Evolutionary conservation across 2,329 filamentous ascomycete genomes (phyloP).

Genomic region (Pseudogymnoascus sp.): DNA sequence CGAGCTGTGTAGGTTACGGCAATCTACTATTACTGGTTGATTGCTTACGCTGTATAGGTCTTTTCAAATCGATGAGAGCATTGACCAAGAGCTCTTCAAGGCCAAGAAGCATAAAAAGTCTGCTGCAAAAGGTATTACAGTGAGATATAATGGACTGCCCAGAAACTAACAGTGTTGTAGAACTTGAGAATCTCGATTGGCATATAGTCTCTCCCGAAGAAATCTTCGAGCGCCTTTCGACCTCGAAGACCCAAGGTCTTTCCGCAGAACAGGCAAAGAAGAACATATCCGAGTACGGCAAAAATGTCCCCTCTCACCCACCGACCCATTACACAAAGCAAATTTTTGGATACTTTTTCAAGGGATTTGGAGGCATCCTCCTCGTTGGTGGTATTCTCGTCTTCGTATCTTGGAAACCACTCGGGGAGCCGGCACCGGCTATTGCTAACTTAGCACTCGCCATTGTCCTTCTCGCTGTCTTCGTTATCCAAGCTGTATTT

Average conservation of each 20-base stretch:
- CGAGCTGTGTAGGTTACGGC: conserved; percentile 36
- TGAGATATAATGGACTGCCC: background rate
- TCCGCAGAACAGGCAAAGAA: conserved; percentile 47
- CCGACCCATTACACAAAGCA: conserved; percentile 50
- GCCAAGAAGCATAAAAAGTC: conserved; percentile 34
- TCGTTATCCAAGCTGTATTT: conserved; percentile 60
- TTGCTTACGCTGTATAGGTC: conserved; percentile 22
- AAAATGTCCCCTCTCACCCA: conserved; percentile 57
- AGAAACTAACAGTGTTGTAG: conserved; percentile 29
- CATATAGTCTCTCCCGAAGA: conserved; percentile 52
- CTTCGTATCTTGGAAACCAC: conserved; percentile 67
- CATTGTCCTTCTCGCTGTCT: conserved; percentile 64
- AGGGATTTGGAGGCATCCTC: conserved; percentile 66
- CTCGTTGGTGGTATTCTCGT: conserved; percentile 62
- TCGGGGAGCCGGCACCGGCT: conserved; percentile 58
- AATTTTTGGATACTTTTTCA: conserved; percentile 63
- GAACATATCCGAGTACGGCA: conserved; percentile 51
- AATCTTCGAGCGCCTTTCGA: conserved; percentile 49
- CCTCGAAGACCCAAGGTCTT: conserved; percentile 49
- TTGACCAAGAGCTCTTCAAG: conserved; percentile 35
- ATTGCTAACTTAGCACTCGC: conserved; percentile 63
- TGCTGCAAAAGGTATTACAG: conserved; percentile 35
- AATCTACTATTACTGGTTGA: background rate
- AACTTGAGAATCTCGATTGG: conserved; percentile 58
- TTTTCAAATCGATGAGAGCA: conserved; percentile 47